Base-by-base conservation (phyloP, 23 red algal genomes). In the Gracilaria domingensis region DNA sequence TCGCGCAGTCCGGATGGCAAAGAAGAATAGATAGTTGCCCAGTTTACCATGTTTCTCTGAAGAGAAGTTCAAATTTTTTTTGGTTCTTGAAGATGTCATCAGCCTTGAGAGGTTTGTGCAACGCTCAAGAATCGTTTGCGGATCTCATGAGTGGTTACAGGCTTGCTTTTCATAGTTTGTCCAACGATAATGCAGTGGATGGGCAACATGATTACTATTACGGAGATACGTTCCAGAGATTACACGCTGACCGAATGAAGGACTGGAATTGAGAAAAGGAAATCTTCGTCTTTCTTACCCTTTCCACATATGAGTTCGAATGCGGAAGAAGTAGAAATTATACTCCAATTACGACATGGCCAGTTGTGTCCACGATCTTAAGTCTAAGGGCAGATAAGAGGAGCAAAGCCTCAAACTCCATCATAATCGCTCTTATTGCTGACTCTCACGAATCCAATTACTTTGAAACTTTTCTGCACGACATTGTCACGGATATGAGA, bases 301-400 rank as follows among this genome's bases (percentile, higher is more conserved):
- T 75, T n/a, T 75, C 11, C 12, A 33, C 70, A 5, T 8, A 75
- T 21, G 70, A 29, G 6, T 75, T 75, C 34, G 70, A 75, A 35
- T 45, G 35, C 42, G 23, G 20, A n/a, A 30, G 34, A 40, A 49
- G 38, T n/a, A n/a, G 26, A n/a, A 64, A 64, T 23, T 8, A 29
- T 11, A 40, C 24, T 24, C 70, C 36, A 23, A 75, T 40, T 11
- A 36, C 70, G 70, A 24, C 28, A 23, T 75, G 70, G 70, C 70
- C 70, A 45, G 70, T 75, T n/a, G 35, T 75, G 28, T 75, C 42
- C 70, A 75, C 42, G 24, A 75, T 75, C 34, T 40, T 75, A 75
- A 75, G 38, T 30, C 35, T 45, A 8, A 5, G 8, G 5, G 12
- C 35, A 7, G 28, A 35, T 5, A 40, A 45, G 35, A 40, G 70